Conservation (phyloP, 805 yeast genomes). For the Blastobotrys chiropterorum region DNA sequence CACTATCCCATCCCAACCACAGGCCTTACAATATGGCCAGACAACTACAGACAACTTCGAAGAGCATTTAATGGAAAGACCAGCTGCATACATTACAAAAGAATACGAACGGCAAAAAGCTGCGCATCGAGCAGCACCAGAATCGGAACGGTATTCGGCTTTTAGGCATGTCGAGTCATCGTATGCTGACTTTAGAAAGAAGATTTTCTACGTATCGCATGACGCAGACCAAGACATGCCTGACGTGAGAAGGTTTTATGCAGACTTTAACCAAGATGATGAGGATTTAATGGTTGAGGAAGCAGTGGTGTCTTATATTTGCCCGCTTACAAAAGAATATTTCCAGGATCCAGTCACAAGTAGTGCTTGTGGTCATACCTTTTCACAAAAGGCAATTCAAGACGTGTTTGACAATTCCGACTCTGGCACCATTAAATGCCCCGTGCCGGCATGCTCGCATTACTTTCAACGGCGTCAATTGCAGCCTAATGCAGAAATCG, state of each 20-base stretch:
- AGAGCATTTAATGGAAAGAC: background rate
- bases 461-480: slow-evolving; percentile 7
- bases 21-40: background rate
- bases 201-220: slow-evolving; percentile 12
- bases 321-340: slow-evolving; percentile 26
- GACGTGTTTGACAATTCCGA: slow-evolving; percentile 12
- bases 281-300: slow-evolving; percentile 27
- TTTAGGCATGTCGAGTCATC: background rate
- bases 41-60: slow-evolving; percentile 1
- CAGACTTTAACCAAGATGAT: slow-evolving; percentile 21
- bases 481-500: slow-evolving; percentile 12
- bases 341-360: slow-evolving; percentile 29
- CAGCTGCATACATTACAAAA: background rate
- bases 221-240: slow-evolving; percentile 20
- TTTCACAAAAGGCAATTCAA: slow-evolving; percentile 22
- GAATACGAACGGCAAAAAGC: background rate
- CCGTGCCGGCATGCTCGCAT: slow-evolving; percentile 19
- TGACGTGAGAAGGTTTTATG: slow-evolving; percentile 10
- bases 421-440: slow-evolving; percentile 11
- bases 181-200: slow-evolving; percentile 3
- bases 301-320: slow-evolving; percentile 22
- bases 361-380: slow-evolving; percentile 26
- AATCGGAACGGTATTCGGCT: background rate
- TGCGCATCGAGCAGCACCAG: background rate
- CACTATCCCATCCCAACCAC: background rate